Conservation (phyloP, 768 basidiomycete genomes). For the Lactarius deliciosus region DNA sequence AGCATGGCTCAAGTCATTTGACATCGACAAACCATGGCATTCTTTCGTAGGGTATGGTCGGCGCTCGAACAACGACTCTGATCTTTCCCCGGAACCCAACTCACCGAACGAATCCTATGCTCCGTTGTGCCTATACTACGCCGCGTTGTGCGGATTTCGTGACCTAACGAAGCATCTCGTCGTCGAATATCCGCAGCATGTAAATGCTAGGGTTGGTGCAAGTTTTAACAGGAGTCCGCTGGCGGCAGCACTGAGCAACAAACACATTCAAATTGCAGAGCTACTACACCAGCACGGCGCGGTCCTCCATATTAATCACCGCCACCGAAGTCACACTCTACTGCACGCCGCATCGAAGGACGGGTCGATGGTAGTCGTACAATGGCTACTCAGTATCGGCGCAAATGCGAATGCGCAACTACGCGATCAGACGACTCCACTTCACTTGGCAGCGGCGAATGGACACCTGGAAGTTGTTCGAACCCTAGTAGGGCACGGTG, state of each 20-base stretch:
- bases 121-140: background rate
- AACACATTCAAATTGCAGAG: background rate
- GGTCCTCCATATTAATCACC: background rate
- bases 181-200: background rate
- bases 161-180: background rate
- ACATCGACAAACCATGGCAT: background rate
- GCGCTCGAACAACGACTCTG: too few relatives aligned
- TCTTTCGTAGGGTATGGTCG: background rate
- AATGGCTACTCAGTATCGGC: background rate
- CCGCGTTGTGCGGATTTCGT: background rate
- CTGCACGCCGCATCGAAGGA: background rate
- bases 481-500: background rate
- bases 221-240: background rate
- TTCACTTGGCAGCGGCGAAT: background rate
- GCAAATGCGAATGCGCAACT: background rate
- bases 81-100: too few relatives aligned
- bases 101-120: background rate
- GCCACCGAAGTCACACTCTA: fast-evolving
- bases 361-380: background rate
- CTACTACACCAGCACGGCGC: background rate
- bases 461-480: background rate
- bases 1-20: background rate
- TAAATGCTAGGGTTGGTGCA: background rate
- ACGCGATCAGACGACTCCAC: too few relatives aligned
- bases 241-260: background rate